Percentiles rank a stretch among this genome's conserved stretches.
phyloP scores from a whole-genome alignment of 805 yeast genomes.

The Teunomyces panamensis region DNA sequence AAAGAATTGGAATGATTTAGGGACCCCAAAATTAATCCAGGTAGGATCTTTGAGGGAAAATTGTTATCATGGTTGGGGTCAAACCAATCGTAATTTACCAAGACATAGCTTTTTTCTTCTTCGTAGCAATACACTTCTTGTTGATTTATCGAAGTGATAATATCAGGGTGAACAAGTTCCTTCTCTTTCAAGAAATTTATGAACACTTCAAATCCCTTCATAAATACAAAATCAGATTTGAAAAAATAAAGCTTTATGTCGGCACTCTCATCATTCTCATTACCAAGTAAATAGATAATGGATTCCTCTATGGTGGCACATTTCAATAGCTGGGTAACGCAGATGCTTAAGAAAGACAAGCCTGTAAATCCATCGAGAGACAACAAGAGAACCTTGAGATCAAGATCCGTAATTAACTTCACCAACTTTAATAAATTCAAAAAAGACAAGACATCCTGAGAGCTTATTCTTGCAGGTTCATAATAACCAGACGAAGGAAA shows the following conservation, averaged over 20 bases:
- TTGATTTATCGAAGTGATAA: constrained; percentile 1
- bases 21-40: constrained; percentile 31
- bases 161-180: not conserved
- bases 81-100: constrained; percentile 31
- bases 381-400: constrained; percentile 26
- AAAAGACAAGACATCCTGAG: constrained; percentile 23
- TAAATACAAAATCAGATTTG: constrained; percentile 26
- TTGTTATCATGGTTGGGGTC: constrained; percentile 27
- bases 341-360: constrained; percentile 21
- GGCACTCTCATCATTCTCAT: not conserved
- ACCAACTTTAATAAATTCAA: constrained; percentile 31
- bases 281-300: constrained; percentile 16
- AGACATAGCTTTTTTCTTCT: not conserved
- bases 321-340: constrained; percentile 14
- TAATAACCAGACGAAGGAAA: constrained; percentile 32
- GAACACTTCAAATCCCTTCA: constrained; percentile 29
- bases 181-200: constrained; percentile 22
- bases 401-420: constrained; percentile 14
- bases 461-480: constrained; percentile 17
- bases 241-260: constrained; percentile 27
- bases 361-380: constrained; percentile 41
- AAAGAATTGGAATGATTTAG: constrained; percentile 31
- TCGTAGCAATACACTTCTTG: constrained; percentile 8
- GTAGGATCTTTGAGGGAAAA: constrained; percentile 31
- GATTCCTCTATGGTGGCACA: constrained; percentile 22